Conservation (phyloP, 2,329 filamentous ascomycete species). For the Arthrobotrys sinensis region DNA sequence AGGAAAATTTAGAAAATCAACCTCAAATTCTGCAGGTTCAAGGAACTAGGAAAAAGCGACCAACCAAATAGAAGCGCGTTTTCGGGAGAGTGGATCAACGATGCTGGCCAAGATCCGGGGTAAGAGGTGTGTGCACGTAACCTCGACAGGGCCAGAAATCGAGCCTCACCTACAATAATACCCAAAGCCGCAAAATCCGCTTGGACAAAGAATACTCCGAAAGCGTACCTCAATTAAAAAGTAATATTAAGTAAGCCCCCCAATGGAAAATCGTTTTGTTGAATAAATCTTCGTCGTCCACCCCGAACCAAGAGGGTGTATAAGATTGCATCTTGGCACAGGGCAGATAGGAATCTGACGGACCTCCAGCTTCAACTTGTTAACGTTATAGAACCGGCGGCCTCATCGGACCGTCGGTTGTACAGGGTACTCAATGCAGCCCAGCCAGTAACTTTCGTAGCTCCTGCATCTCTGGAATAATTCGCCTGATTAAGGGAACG, state of each 20-base stretch:
- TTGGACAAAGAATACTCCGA: too few relatives aligned
- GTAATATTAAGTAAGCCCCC: background rate
- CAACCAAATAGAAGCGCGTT: slow-evolving; percentile 32
- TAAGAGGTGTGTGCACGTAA: slow-evolving; percentile 38
- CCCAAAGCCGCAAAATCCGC: too few relatives aligned
- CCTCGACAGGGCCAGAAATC: slow-evolving; percentile 2
- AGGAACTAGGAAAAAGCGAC: slow-evolving; percentile 11
- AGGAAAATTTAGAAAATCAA: slow-evolving; percentile 17
- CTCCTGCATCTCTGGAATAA: slow-evolving; percentile 26
- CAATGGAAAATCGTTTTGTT: background rate
- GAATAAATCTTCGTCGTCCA: background rate
- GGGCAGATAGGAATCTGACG: slow-evolving; percentile 41
- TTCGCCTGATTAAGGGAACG: slow-evolving; percentile 56
- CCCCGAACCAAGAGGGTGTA: background rate
- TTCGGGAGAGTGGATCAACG: slow-evolving; percentile 48
- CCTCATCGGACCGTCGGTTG: slow-evolving; percentile 59
- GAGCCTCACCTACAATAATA: background rate
- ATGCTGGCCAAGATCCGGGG: slow-evolving; percentile 60
- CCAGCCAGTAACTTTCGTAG: background rate
- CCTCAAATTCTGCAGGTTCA: slow-evolving; percentile 30
- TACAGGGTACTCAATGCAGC: slow-evolving; percentile 36
- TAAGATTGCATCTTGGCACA: slow-evolving; percentile 28
- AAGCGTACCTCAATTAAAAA: too few relatives aligned
- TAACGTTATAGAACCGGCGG: slow-evolving; percentile 60
- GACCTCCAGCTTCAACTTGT: slow-evolving; percentile 19